phyloP scores from a whole-genome alignment of 768 basidiomycete genomes.

The Tricholoma bakamatsutake region DNA sequence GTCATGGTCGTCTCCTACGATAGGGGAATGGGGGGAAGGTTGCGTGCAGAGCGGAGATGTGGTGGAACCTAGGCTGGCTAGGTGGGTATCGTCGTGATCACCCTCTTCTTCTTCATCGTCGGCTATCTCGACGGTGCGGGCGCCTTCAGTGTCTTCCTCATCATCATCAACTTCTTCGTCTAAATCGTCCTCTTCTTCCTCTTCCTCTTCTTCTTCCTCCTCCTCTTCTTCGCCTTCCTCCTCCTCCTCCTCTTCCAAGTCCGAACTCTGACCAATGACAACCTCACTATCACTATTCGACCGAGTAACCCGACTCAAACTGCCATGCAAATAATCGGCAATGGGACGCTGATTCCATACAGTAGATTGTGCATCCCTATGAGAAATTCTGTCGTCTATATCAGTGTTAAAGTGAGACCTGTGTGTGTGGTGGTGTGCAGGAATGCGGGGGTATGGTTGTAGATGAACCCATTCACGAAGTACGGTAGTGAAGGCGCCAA shows the following conservation, averaged over 20 bases:
- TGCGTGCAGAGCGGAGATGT: constrained; percentile 9
- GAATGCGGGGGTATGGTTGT: constrained; percentile 40
- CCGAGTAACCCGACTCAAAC: not conserved
- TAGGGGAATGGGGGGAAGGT: constrained; percentile 6
- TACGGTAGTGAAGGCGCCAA: constrained; percentile 67
- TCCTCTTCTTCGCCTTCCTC: not conserved
- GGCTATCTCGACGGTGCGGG: constrained; percentile 33
- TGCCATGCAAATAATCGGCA: constrained; percentile 43
- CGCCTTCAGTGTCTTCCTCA: constrained; percentile 29
- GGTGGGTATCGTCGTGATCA: not conserved
- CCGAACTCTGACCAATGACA: not conserved
- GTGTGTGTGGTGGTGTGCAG: constrained; percentile 12
- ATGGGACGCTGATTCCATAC: constrained; percentile 61
- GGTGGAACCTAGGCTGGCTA: constrained; percentile 3
- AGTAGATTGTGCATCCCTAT: constrained; percentile 37
- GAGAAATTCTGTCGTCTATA: not conserved
- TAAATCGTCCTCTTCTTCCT: not conserved
- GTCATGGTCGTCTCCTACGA: not conserved
- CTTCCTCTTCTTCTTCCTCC: not conserved
- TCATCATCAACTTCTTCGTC: not conserved
- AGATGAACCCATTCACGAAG: constrained; percentile 59
- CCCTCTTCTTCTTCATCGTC: constrained; percentile 6
- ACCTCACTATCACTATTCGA: not conserved
- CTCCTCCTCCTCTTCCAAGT: not conserved
- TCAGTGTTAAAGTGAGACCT: not conserved